These are phyloP conservation scores for Trametes coccinea DNA, from an alignment of 768 basidiomycete species.

Conservation along the genomic window DNA sequence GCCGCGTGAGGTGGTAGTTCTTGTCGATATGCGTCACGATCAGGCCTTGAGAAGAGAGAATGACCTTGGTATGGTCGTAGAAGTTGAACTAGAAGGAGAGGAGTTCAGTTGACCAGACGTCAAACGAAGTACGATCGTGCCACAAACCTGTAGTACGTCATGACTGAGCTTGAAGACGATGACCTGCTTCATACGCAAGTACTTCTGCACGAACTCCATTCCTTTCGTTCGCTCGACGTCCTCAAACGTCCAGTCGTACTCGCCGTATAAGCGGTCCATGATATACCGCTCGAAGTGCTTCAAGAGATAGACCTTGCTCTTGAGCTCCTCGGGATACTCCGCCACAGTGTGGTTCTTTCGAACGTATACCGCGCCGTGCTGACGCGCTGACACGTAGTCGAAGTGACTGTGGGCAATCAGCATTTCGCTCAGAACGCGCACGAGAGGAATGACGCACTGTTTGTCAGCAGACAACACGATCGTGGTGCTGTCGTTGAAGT, in stretches of 20 bases:
- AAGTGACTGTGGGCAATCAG: constrained; percentile 60
- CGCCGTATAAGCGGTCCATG: constrained; percentile 83
- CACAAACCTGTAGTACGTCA: constrained; percentile 85
- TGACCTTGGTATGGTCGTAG: constrained; percentile 94
- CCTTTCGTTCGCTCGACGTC: constrained; percentile 69
- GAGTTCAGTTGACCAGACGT: constrained; percentile 5
- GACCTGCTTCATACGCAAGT: constrained; percentile 94
- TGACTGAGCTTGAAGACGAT: constrained; percentile 97
- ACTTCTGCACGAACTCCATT: constrained; percentile 96
- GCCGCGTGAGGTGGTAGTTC: constrained; percentile 74
- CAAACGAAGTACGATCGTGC: background rate
- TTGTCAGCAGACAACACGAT: constrained; percentile 85
- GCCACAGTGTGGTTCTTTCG: constrained; percentile 72
- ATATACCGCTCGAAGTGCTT: constrained; percentile 96
- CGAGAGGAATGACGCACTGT: constrained; percentile 53
- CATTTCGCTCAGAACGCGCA: background rate
- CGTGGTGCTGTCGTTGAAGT: constrained; percentile 95
- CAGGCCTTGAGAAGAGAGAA: constrained; percentile 79
- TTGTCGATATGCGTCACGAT: constrained; percentile 91
- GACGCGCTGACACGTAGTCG: constrained; percentile 79
- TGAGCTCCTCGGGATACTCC: constrained; percentile 77
- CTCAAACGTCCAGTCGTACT: constrained; percentile 80
- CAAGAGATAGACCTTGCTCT: constrained; percentile 88
- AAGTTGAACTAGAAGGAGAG: constrained; percentile 82
- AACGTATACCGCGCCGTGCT: constrained; percentile 64